These are phyloP conservation scores for Solanum pinnatisectum DNA, from an alignment of 257 asterid genomes.

Conservation along the genomic window DNA sequence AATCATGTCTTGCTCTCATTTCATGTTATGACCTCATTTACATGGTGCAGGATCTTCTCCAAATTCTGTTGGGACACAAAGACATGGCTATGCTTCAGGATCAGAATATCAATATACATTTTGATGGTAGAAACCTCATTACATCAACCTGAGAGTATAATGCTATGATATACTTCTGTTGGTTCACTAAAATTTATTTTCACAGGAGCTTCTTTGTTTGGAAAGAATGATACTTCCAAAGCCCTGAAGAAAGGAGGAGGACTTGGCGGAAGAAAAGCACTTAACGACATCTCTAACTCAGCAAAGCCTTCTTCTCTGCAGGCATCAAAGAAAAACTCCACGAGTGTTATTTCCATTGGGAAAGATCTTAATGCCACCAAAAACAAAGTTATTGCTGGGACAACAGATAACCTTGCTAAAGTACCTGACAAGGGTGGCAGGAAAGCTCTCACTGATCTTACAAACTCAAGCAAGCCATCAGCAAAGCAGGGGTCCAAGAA, in stretches of 20 bases:
- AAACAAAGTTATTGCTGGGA: not conserved
- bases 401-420: slow-evolving; percentile 24
- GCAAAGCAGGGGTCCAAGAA: slow-evolving; percentile 21
- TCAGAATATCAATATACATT: slow-evolving; percentile 56
- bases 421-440: slow-evolving; percentile 39
- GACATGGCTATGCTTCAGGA: slow-evolving; percentile 71
- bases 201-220: slow-evolving; percentile 31
- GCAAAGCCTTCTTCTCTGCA: slow-evolving; percentile 40
- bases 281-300: slow-evolving; percentile 81
- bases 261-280: slow-evolving; percentile 62
- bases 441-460: slow-evolving; percentile 72
- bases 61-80: not conserved
- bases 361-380: slow-evolving; percentile 32
- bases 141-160: not conserved
- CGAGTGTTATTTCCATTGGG: slow-evolving; percentile 30
- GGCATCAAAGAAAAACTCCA: slow-evolving; percentile 34
- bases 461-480: slow-evolving; percentile 57
- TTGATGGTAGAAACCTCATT: slow-evolving; percentile 35
- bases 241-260: slow-evolving; percentile 40
- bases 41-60: not conserved
- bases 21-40: not conserved
- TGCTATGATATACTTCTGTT: not conserved
- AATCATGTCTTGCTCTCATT: not conserved
- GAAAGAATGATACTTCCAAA: slow-evolving; percentile 33
- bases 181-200: not conserved